Evolutionary conservation across 2,329 filamentous ascomycete species (phyloP).

Genomic region (Monosporascus ibericus): DNA sequence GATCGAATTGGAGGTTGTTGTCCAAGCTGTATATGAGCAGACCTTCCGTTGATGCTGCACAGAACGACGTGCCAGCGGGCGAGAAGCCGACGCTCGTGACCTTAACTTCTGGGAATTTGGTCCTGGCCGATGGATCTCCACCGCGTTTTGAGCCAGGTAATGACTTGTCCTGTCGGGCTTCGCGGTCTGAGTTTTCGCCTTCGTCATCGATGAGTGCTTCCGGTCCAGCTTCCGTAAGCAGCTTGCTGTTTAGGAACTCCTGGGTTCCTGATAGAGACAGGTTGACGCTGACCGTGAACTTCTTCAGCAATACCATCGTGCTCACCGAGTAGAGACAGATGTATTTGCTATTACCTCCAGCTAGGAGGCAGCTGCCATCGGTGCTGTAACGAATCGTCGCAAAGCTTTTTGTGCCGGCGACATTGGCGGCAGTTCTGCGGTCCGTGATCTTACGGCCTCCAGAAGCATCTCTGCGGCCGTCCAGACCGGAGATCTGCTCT

Average conservation of each 20-base stretch:
- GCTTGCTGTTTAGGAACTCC: constrained; percentile 90
- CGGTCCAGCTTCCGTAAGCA: constrained; percentile 86
- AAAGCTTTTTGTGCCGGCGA: constrained; percentile 85
- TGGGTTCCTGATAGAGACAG: constrained; percentile 94
- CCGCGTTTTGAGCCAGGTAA: constrained; percentile 84
- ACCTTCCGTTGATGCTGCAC: constrained; percentile 90
- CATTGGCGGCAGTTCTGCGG: constrained; percentile 84
- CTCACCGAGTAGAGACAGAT: constrained; percentile 95
- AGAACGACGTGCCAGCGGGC: constrained; percentile 84
- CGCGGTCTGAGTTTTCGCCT: constrained; percentile 82
- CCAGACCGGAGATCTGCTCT: constrained; percentile 76
- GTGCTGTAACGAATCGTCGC: constrained; percentile 83
- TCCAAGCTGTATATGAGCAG: constrained; percentile 91
- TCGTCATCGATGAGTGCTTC: constrained; percentile 78
- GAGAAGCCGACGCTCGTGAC: constrained; percentile 83
- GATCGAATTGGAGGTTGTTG: constrained; percentile 78
- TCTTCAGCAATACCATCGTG: constrained; percentile 86
- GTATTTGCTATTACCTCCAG: constrained; percentile 95
- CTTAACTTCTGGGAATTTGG: constrained; percentile 71
- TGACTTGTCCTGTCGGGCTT: constrained; percentile 71
- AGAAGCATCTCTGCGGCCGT: constrained; percentile 86
- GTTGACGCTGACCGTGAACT: constrained; percentile 93
- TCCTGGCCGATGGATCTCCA: constrained; percentile 72
- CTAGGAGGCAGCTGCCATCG: constrained; percentile 84
- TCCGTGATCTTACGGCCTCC: constrained; percentile 86